These are phyloP conservation scores for Colletotrichum gigasporum DNA, from an alignment of 2,329 filamentous ascomycete species.

Conservation along the genomic window DNA sequence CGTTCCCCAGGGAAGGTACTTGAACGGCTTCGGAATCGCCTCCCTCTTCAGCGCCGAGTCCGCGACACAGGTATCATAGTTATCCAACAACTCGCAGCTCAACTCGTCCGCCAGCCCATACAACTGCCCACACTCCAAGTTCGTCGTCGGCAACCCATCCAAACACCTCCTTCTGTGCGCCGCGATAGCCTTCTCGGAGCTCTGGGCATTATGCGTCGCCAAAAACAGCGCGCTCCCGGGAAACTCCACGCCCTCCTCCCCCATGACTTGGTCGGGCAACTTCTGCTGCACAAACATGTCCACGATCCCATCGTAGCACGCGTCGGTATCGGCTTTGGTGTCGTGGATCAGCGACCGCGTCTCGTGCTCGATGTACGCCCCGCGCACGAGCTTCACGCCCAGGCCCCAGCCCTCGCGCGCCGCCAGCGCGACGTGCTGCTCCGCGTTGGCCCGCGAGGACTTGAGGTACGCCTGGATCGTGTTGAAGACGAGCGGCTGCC, in stretches of 20 bases:
- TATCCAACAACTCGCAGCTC: slow-evolving; percentile 67
- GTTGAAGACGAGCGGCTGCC: slow-evolving; percentile 77
- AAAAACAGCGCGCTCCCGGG: slow-evolving; percentile 70
- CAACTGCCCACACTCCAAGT: slow-evolving; percentile 48
- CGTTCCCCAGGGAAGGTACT: slow-evolving; percentile 34
- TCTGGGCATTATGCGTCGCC: slow-evolving; percentile 78
- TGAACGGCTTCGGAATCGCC: slow-evolving; percentile 31
- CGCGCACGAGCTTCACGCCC: slow-evolving; percentile 80
- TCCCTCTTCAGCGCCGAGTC: slow-evolving; percentile 23
- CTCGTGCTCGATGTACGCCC: slow-evolving; percentile 78
- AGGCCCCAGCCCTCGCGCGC: slow-evolving; percentile 69
- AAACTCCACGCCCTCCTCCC: slow-evolving; percentile 57
- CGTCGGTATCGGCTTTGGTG: slow-evolving; percentile 76
- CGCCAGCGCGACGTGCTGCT: slow-evolving; percentile 68
- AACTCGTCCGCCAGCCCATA: slow-evolving; percentile 91
- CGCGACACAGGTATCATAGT: slow-evolving; percentile 20
- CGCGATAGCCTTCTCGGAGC: slow-evolving; percentile 66
- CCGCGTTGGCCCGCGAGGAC: slow-evolving; percentile 65
- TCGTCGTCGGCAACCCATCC: slow-evolving; percentile 50
- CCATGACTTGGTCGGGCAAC: slow-evolving; percentile 35
- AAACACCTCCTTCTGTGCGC: slow-evolving; percentile 63
- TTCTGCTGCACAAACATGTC: slow-evolving; percentile 74
- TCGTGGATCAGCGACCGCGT: slow-evolving; percentile 76
- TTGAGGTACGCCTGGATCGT: slow-evolving; percentile 85
- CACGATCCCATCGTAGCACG: slow-evolving; percentile 77